Conservation (phyloP, 139 green algal genomes). For the Coccomyxa sp. region DNA sequence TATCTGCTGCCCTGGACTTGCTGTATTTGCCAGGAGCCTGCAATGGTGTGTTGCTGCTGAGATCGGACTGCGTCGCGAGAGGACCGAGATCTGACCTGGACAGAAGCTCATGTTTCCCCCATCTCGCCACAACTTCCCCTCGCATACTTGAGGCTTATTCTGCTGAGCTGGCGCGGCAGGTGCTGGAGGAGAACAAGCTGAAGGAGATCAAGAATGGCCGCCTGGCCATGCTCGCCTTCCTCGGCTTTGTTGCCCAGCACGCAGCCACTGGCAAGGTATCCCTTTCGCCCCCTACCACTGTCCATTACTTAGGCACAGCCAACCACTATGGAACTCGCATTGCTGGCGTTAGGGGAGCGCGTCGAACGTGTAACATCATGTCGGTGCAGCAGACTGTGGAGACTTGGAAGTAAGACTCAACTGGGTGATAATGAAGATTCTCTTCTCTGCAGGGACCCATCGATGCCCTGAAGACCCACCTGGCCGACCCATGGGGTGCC, state of each 20-base stretch:
- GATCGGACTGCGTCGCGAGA: no score
- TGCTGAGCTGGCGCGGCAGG: not conserved
- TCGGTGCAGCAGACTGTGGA: not conserved
- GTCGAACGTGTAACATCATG: not conserved
- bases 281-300: conserved; percentile 4
- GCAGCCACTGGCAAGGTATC: conserved; percentile 75
- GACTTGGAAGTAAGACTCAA: not conserved
- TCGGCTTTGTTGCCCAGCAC: conserved; percentile 78
- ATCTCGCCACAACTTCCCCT: not conserved
- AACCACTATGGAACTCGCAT: not conserved
- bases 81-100: not conserved
- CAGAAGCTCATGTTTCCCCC: no score
- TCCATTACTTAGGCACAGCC: not conserved
- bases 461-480: conserved; percentile 53
- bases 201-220: conserved; percentile 93
- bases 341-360: not conserved
- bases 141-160: not conserved
- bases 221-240: conserved; percentile 36
- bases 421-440: not conserved
- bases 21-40: not conserved
- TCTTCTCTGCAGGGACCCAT: conserved; percentile 13
- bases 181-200: conserved; percentile 57
- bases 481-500: conserved; percentile 52
- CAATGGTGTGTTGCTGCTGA: not conserved
- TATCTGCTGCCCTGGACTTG: not conserved